A percentile compares a stretch with the other conserved stretches of the same genome.
Evolutionary conservation across 176 grass and related monocot genomes (phyloP).

Genomic region (Secale cereale): DNA sequence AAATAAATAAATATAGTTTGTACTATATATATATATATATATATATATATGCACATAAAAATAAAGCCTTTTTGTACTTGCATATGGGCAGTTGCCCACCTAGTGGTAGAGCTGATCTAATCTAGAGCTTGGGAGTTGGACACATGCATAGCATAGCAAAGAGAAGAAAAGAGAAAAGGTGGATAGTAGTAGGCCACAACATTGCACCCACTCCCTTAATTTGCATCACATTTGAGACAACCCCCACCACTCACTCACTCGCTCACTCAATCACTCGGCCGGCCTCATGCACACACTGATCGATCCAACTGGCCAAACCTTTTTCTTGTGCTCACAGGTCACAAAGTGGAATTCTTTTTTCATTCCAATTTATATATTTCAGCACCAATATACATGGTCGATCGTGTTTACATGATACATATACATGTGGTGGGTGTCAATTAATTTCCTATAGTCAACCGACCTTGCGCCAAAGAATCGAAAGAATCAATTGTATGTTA

Average conservation of each 20-base stretch:
- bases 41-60: too few relatives aligned
- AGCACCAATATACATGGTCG: neutral
- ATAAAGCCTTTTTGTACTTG: neutral
- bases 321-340: neutral
- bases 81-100: neutral
- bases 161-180: neutral
- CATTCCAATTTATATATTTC: slow-evolving; percentile 6
- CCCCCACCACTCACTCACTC: slow-evolving; percentile 36
- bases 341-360: neutral
- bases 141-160: neutral
- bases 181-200: slow-evolving; percentile 19
- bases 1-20: neutral
- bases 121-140: neutral
- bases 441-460: slow-evolving; percentile 14
- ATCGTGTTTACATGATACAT: neutral
- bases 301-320: slow-evolving; percentile 12
- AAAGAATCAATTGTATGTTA: slow-evolving; percentile 51
- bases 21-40: neutral
- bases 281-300: neutral
- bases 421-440: slow-evolving; percentile 10
- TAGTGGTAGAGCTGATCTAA: neutral
- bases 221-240: slow-evolving; percentile 44
- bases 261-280: neutral
- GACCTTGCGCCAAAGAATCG: slow-evolving; percentile 40
- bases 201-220: slow-evolving; percentile 35